Evolutionary conservation across 2,329 filamentous ascomycete species (phyloP), one percentile per base, ranked within the genome.

Genomic region (Scedosporium minutisporum): DNA sequence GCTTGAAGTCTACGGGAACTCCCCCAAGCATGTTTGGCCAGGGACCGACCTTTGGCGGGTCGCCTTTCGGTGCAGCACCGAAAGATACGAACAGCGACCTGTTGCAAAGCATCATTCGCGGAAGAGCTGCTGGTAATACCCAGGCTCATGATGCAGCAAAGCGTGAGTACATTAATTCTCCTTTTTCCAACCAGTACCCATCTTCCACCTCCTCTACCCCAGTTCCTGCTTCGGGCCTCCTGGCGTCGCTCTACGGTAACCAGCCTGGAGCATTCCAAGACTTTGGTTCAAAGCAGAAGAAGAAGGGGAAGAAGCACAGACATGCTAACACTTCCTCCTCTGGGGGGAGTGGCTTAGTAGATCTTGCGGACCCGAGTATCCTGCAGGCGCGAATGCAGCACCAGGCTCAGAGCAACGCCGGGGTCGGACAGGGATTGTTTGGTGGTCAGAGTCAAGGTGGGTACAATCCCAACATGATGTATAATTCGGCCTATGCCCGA

Each of bases 311-410:
- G 87, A 97, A 97, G 91, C 93, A 97, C 85, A 96, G 93, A 88
- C 93, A 97, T 88, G 93, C 92, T 95, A 96, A 97, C 91, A 97
- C 93, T 93, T 96, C 93, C 90, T 97, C 93, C 87, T 96, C 92
- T 87, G 90, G 90, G 83, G 93, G 92, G 87, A 91, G 91, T 90
- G 93, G 91, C 83, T 87, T 97, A 93, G 93, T 96, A 83, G 93
- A 97, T 96, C 91, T 96, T 93, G 91, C 90, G 84, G 93, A 97
- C 91, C 93, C 93, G 85, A 96, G 91, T 85, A 97, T 97, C 85
- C 87, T 97, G 84, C 93, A 96, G 83, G 91, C 91, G 78, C 91
- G 93, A 85, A 89, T 96, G 84, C 93, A 96, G 79, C 90, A 95
- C 81, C 86, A 89, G 80, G 83, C 87, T 71, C 87, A 89, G 80